Evolutionary conservation across 2,329 filamentous ascomycete species (phyloP).

Genomic region (Fusarium sp.): DNA sequence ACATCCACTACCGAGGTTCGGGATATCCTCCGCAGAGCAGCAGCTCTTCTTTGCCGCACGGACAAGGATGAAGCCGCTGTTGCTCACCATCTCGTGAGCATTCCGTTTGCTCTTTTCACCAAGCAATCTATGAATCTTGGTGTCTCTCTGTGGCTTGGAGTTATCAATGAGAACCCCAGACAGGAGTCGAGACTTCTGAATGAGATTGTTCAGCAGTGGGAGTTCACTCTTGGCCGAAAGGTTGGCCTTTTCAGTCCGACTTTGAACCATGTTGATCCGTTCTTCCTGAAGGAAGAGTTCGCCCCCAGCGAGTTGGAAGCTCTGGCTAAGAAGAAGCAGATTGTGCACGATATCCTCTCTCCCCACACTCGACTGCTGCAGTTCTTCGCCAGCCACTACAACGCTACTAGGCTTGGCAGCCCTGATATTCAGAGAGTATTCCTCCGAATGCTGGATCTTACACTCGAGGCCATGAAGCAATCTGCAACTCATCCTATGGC

Average conservation of each 20-base stretch:
- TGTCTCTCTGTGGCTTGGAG: conserved; percentile 94
- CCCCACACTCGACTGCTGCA: conserved; percentile 89
- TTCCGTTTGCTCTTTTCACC: conserved; percentile 92
- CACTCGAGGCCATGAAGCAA: conserved; percentile 78
- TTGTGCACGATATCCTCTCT: conserved; percentile 83
- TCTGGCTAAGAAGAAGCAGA: conserved; percentile 80
- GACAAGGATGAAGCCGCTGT: conserved; percentile 81
- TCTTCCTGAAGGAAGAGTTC: conserved; percentile 92
- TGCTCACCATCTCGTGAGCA: conserved; percentile 87
- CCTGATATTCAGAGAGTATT: conserved; percentile 85
- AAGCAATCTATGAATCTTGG: conserved; percentile 96
- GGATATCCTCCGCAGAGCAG: conserved; percentile 84
- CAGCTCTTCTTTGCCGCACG: conserved; percentile 85
- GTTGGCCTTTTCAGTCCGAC: conserved; percentile 83
- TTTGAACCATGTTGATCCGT: conserved; percentile 84
- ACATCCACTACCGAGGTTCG: conserved; percentile 81
- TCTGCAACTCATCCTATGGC: conserved; percentile 85
- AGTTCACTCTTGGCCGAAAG: conserved; percentile 80
- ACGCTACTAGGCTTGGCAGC: conserved; percentile 87
- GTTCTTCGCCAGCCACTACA: conserved; percentile 95
- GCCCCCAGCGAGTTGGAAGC: conserved; percentile 86
- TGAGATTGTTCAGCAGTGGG: conserved; percentile 92
- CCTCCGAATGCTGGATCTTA: conserved; percentile 81
- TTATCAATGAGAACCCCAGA: conserved; percentile 93
- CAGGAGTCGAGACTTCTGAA: conserved; percentile 88